These are phyloP conservation scores for Eucalyptus curtisii DNA, from an alignment of 345 rosid species.

Conservation along the genomic window DNA sequence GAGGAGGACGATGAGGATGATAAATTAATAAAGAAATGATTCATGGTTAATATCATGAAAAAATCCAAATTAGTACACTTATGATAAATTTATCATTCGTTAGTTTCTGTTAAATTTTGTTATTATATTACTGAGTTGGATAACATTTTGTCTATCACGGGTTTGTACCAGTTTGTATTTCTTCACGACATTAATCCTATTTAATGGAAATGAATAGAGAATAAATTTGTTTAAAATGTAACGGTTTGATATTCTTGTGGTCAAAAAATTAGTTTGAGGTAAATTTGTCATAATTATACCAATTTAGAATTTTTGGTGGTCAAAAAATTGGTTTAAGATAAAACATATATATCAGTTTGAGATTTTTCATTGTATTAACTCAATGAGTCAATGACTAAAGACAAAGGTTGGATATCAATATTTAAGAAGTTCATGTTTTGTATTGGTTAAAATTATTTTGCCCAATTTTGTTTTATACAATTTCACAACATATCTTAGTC, in stretches of 20 bases:
- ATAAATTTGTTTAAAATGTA: too few relatives aligned
- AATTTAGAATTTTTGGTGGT: too few relatives aligned
- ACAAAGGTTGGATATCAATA: neutral
- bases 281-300: too few relatives aligned
- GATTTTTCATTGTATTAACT: too few relatives aligned
- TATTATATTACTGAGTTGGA: too few relatives aligned
- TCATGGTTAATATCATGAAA: rapidly evolving
- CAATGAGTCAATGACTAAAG: neutral
- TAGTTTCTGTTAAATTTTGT: too few relatives aligned
- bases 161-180: rapidly evolving
- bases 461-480: neutral
- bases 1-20: rapidly evolving
- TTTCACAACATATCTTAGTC: neutral
- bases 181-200: too few relatives aligned
- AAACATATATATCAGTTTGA: too few relatives aligned
- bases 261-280: too few relatives aligned
- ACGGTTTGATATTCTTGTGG: too few relatives aligned
- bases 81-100: too few relatives aligned
- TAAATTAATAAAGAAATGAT: neutral
- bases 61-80: rapidly evolving
- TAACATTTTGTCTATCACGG: rapidly evolving
- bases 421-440: neutral
- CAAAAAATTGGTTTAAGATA: too few relatives aligned
- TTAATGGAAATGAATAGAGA: rapidly evolving
- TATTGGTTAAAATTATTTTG: neutral